Evolutionary conservation across 208 protist genomes (phyloP).

Genomic region (Acanthamoeba sp.): DNA sequence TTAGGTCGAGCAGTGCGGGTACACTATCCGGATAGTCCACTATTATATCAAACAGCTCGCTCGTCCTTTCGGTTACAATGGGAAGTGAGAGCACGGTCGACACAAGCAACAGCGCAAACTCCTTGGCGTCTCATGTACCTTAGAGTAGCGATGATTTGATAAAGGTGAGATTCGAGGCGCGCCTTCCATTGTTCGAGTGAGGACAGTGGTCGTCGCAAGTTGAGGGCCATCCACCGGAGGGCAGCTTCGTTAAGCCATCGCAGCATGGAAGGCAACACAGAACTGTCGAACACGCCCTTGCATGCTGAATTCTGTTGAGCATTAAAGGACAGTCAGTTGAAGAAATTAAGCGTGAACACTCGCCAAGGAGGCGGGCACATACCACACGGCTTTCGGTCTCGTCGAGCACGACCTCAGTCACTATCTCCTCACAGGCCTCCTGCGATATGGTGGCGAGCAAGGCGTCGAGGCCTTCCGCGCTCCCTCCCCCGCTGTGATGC

Average conservation of each 20-base stretch:
- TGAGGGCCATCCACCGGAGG: constrained; percentile 24
- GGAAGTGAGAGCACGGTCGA: neutral
- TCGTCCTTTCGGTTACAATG: neutral
- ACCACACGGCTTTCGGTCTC: constrained; percentile 4
- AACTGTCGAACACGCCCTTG: constrained; percentile 35
- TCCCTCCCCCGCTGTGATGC: neutral
- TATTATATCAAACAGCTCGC: constrained; percentile 61
- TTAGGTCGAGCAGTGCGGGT: constrained; percentile 42
- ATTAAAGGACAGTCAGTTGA: neutral
- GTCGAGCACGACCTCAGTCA: constrained; percentile 34
- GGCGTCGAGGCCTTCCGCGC: neutral
- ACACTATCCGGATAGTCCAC: constrained; percentile 64
- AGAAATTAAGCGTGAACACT: neutral
- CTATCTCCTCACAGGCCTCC: neutral
- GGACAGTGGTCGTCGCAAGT: neutral
- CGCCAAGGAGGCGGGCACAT: neutral
- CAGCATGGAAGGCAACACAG: constrained; percentile 43
- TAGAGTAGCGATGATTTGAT: neutral
- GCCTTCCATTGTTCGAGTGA: neutral
- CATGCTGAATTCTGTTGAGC: neutral
- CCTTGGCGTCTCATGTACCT: neutral
- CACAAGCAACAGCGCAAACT: neutral
- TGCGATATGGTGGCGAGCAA: neutral
- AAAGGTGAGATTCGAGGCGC: constrained; percentile 38
- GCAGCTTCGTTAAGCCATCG: neutral